Evolutionary conservation across 2,329 filamentous ascomycete genomes (phyloP).

Genomic region (Sporothrix variecibatus): DNA sequence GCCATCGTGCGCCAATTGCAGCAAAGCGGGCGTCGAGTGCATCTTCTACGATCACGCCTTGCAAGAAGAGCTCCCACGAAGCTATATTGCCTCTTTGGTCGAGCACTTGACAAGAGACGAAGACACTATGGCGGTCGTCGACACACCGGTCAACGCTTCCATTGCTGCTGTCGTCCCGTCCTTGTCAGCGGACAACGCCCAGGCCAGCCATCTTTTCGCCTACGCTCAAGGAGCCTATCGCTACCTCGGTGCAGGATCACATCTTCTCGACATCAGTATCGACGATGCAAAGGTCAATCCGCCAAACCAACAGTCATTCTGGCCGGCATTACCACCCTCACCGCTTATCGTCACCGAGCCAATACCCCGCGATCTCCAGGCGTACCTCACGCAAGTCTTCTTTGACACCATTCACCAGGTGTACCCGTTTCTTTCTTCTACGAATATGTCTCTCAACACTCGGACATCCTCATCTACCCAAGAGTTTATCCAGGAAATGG

Average conservation of each 20-base stretch:
- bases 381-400: not conserved
- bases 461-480: not conserved
- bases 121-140: no score
- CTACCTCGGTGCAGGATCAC: constrained; percentile 12
- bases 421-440: constrained; percentile 6
- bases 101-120: not conserved
- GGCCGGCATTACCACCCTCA: not conserved
- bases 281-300: not conserved
- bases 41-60: constrained; percentile 23
- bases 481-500: constrained; percentile 17
- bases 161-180: not conserved
- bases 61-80: constrained; percentile 22
- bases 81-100: constrained; percentile 21
- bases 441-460: not conserved
- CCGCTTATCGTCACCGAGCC: not conserved
- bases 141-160: not conserved
- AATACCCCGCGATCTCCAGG: not conserved
- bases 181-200: no score
- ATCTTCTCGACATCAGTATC: not conserved
- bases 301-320: not conserved
- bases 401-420: constrained; percentile 14
- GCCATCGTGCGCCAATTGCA: constrained; percentile 19
- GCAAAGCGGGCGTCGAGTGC: constrained; percentile 22
- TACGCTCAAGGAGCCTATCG: constrained; percentile 19
- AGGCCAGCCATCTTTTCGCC: not conserved